These are phyloP conservation scores for Leishmania gerbilli DNA, from an alignment of 208 protist species.

Conservation along the genomic window DNA sequence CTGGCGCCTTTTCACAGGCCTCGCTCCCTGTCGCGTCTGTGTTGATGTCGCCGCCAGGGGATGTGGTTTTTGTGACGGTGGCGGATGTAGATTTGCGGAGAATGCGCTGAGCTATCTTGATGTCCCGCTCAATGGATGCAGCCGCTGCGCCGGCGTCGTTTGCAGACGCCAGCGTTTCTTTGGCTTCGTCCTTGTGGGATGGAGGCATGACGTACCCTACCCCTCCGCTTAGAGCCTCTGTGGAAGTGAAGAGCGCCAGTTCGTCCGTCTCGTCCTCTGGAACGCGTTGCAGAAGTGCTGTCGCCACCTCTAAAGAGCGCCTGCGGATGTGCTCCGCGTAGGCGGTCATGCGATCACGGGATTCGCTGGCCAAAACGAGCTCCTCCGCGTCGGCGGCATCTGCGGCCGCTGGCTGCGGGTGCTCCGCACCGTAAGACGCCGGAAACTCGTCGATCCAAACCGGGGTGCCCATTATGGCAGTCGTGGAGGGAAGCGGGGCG, in stretches of 20 bases:
- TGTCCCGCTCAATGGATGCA: conserved; percentile 5
- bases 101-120: conserved; percentile 18
- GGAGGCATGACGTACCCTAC: conserved; percentile 15
- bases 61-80: not conserved
- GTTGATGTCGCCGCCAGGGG: not conserved
- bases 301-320: conserved; percentile 21
- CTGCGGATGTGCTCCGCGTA: conserved; percentile 20
- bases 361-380: not conserved
- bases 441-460: conserved; percentile 31
- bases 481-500: conserved; percentile 9
- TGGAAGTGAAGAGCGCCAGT: not conserved
- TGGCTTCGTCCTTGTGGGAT: not conserved
- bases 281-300: conserved; percentile 13
- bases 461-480: conserved; percentile 13
- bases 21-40: not conserved
- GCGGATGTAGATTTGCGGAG: conserved; percentile 1
- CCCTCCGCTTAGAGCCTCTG: conserved; percentile 11
- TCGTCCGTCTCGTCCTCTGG: conserved; percentile 2
- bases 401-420: not conserved
- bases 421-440: not conserved
- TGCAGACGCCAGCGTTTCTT: too few relatives aligned
- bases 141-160: not conserved
- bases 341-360: not conserved
- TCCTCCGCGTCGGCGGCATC: not conserved
- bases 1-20: not conserved